phyloP scores from a whole-genome alignment of 2,329 filamentous ascomycete species.

The Fusarium sp. region DNA sequence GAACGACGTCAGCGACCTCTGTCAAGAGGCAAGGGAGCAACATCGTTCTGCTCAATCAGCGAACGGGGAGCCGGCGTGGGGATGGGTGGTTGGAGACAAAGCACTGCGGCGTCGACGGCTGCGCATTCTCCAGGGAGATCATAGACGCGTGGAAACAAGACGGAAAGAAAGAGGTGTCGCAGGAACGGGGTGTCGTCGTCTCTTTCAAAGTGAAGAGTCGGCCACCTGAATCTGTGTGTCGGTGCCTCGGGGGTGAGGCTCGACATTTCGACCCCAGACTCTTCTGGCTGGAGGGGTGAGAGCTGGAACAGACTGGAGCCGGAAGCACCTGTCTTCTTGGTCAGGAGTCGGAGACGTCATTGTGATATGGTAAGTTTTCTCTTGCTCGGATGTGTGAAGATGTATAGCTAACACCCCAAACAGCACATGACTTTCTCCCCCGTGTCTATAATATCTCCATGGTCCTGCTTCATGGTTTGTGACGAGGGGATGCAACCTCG shows the following conservation, averaged over 20 bases:
- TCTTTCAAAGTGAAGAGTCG: background rate
- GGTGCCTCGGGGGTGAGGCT: background rate
- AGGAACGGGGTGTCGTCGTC: background rate
- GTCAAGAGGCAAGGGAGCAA: background rate
- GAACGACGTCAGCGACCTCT: background rate
- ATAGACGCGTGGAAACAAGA: background rate
- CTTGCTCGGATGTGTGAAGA: background rate
- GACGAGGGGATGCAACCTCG: background rate
- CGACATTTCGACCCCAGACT: background rate
- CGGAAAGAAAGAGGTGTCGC: background rate
- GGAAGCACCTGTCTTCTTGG: background rate
- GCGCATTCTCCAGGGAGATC: background rate
- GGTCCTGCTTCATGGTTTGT: background rate
- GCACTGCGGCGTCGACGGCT: background rate
- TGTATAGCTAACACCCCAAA: background rate
- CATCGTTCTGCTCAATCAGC: background rate
- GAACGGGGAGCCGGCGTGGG: background rate
- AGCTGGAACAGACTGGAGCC: background rate
- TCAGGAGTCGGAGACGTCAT: background rate
- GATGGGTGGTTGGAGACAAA: background rate
- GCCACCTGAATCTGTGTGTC: background rate
- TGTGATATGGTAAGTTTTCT: background rate
- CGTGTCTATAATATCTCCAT: background rate
- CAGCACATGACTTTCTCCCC: background rate
- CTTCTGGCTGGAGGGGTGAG: background rate